phyloP scores from a whole-genome alignment of 371 early-diverging fungal species.

The Mortierella sp. region DNA sequence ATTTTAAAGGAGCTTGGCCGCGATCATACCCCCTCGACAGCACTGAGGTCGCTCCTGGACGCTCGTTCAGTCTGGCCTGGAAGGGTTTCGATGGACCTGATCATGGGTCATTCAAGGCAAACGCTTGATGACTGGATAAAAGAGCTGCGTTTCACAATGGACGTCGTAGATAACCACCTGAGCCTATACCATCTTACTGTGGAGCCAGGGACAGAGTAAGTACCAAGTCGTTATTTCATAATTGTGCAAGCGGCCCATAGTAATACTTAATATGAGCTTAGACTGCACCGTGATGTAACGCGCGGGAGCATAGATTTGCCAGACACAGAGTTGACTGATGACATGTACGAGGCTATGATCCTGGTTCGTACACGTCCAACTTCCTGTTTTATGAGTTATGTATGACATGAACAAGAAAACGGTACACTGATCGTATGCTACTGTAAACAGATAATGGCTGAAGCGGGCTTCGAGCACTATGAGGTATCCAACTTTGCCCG shows the following conservation, averaged over 20 bases:
- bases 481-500: conserved; percentile 87
- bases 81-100: conserved; percentile 83
- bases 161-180: conserved; percentile 73
- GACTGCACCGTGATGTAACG: conserved; percentile 65
- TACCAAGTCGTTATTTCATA: background rate
- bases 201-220: conserved; percentile 85
- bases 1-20: conserved; percentile 73
- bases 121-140: conserved; percentile 68
- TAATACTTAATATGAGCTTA: conserved; percentile 5
- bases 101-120: conserved; percentile 87
- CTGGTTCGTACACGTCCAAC: no score
- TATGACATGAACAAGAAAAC: no score
- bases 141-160: conserved; percentile 72
- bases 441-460: conserved; percentile 44
- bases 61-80: conserved; percentile 72
- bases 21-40: conserved; percentile 76
- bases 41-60: conserved; percentile 63
- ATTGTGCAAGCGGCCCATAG: no score
- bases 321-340: conserved; percentile 66
- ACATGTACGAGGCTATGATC: conserved; percentile 81
- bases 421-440: no score
- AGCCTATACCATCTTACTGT: conserved; percentile 88
- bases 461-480: conserved; percentile 78
- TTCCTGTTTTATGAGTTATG: no score
- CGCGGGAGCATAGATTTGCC: conserved; percentile 61